Percentiles rank a stretch among this genome's conserved stretches.
Conservation (phyloP, 2,329 filamentous ascomycete species). For the Samsoniella hepiali region DNA sequence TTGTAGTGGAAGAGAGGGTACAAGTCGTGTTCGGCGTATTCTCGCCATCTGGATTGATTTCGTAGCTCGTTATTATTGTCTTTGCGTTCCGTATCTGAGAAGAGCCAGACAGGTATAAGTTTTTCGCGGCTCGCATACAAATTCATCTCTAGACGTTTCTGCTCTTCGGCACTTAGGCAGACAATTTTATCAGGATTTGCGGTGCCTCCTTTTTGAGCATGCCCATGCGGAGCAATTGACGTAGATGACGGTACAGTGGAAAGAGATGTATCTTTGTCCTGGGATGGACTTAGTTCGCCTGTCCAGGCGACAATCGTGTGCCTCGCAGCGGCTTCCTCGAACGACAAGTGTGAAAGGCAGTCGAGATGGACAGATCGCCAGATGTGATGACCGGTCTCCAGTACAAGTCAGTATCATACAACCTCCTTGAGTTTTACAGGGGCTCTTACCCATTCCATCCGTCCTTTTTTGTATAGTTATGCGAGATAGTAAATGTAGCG, state of each 20-base stretch:
- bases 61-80: conserved; percentile 69
- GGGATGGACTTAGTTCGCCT: conserved; percentile 64
- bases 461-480: conserved; percentile 56
- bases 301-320: conserved; percentile 95
- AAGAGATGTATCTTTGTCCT: conserved; percentile 23
- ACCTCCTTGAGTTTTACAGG: no score
- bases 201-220: conserved; percentile 50
- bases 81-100: conserved; percentile 66
- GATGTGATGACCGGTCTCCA: conserved; percentile 2
- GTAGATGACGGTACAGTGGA: conserved; percentile 28
- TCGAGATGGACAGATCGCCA: conserved; percentile 84
- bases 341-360: conserved; percentile 82
- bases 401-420: background rate
- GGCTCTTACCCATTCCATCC: conserved; percentile 56
- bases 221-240: conserved; percentile 45
- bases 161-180: conserved; percentile 66
- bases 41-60: conserved; percentile 81
- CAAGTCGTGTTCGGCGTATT: conserved; percentile 85
- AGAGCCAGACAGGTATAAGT: conserved; percentile 85
- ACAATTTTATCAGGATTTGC: conserved; percentile 35
- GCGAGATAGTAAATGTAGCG: conserved; percentile 61
- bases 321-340: conserved; percentile 78
- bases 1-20: conserved; percentile 96
- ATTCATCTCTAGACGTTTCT: conserved; percentile 68
- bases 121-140: conserved; percentile 68